A percentile compares a stretch with the other conserved stretches of the same genome.
Conservation (phyloP, 805 yeast species). For the Hanseniaspora pseudoguilliermondii region DNA sequence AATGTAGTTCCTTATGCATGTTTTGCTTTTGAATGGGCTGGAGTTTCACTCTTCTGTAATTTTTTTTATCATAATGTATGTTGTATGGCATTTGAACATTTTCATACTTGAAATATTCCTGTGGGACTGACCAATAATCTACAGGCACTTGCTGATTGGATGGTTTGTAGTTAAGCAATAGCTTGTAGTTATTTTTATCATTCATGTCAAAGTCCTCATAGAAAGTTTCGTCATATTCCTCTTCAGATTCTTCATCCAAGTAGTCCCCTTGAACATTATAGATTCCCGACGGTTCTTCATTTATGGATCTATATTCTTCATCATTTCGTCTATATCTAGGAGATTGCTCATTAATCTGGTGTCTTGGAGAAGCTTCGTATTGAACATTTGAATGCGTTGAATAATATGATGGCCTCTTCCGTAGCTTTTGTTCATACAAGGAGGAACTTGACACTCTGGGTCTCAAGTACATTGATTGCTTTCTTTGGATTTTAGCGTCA, state of each 20-base stretch:
- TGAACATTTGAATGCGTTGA: not conserved
- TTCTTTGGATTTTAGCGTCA: not conserved
- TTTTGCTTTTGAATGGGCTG: not conserved
- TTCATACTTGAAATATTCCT: not conserved
- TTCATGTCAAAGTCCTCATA: conserved; percentile 5
- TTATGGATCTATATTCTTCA: not conserved
- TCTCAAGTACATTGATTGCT: conserved; percentile 1
- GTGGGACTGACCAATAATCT: conserved; percentile 10
- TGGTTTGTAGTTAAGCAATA: not conserved
- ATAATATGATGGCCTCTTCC: not conserved
- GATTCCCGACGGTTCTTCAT: not conserved
- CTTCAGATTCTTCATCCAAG: not conserved
- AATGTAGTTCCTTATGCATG: not conserved
- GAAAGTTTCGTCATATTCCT: conserved; percentile 6
- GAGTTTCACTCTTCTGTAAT: not conserved
- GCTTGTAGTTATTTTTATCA: not conserved
- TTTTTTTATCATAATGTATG: not conserved
- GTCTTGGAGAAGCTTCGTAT: not conserved
- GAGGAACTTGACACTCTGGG: conserved; percentile 5
- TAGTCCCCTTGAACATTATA: not conserved
- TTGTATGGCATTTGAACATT: not conserved
- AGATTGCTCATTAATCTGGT: not conserved
- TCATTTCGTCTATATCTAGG: not conserved
- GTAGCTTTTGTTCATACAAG: not conserved
- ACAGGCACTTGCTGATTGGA: not conserved